Base-by-base conservation (phyloP, 139 green algal genomes). In the Chlamydomonas applanata region DNA sequence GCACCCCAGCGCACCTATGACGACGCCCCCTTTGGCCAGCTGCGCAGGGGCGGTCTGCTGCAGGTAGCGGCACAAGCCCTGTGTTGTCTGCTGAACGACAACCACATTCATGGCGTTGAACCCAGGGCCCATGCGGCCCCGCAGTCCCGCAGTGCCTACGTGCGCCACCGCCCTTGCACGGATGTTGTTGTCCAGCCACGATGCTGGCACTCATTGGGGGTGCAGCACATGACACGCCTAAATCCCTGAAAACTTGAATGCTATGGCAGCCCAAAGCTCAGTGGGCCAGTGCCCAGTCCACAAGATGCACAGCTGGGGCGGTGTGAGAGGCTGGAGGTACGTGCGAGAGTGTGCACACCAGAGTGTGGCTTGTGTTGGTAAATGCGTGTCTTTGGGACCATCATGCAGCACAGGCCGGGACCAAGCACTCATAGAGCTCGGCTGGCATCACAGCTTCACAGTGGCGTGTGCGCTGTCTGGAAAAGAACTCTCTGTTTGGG, bases 61-160 rank as follows among this genome's bases (percentile, higher is more conserved):
- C 72, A 86, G 54, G 68, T 82, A 86, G 20, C 25, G 1, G 53
- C 49, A 74, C 36, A 76, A 19, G 4, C 69, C 69, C 69, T 95
- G 91, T 2, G 87, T 91, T 3, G 90, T 94, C 80, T 94, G 91
- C 79, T 90, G 84, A 27, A 95, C 86, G 0, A 86, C 86, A 11
- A 94, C 74, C 0, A 32, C 4, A 78, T 95, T 95, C 91, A 95
- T 95, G 33, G 85, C 85, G 57, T 80, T 87, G 71, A 79, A 91
- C 13, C 91, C 91, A 0, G 89, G 77, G 0, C 90, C 91, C 87
- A 92, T 89, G 49, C 81, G 74, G 56, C 82, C 91, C 1, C 91
- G 75, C 46, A 95, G 82, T 0, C 91, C 91, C 16, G 90, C 90
- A 3, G 90, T 95, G 45, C 90, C 89, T 91, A 71, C 40, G 30